These are phyloP conservation scores for Alternaria infectoria DNA, from an alignment of 2,329 filamentous ascomycete species.

Conservation along the genomic window DNA sequence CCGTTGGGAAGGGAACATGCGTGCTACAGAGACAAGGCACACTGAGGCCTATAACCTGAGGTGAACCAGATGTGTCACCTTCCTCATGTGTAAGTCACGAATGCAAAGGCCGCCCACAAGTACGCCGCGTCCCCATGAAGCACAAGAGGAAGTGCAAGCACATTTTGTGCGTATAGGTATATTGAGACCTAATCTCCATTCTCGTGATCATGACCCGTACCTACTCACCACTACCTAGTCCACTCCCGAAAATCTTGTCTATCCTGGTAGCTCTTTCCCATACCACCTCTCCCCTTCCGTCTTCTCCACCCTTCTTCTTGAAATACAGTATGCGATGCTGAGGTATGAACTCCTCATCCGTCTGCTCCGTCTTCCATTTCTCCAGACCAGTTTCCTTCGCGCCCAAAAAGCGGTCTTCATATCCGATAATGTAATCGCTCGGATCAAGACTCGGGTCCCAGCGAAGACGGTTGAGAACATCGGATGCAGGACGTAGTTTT, in stretches of 20 bases:
- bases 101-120: background rate
- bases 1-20: background rate
- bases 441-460: constrained; percentile 57
- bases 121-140: background rate
- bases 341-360: constrained; percentile 64
- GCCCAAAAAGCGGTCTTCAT: constrained; percentile 60
- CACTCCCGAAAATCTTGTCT: constrained; percentile 57
- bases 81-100: background rate
- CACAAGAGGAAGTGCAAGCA: too few species aligned
- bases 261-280: constrained; percentile 59
- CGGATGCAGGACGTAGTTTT: constrained; percentile 48
- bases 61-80: background rate
- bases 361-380: constrained; percentile 61
- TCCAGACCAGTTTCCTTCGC: constrained; percentile 56
- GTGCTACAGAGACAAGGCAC: background rate
- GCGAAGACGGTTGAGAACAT: constrained; percentile 57
- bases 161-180: too few species aligned
- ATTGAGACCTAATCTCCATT: too few species aligned
- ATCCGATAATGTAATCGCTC: constrained; percentile 59
- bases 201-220: too few species aligned
- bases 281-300: constrained; percentile 45
- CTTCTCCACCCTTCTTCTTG: constrained; percentile 46
- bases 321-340: constrained; percentile 61
- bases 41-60: background rate
- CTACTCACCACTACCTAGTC: constrained; percentile 23